Evolutionary conservation across 805 yeast species (phyloP), one percentile per base, ranked within the genome.

Genomic region (Candida krabiensis): DNA sequence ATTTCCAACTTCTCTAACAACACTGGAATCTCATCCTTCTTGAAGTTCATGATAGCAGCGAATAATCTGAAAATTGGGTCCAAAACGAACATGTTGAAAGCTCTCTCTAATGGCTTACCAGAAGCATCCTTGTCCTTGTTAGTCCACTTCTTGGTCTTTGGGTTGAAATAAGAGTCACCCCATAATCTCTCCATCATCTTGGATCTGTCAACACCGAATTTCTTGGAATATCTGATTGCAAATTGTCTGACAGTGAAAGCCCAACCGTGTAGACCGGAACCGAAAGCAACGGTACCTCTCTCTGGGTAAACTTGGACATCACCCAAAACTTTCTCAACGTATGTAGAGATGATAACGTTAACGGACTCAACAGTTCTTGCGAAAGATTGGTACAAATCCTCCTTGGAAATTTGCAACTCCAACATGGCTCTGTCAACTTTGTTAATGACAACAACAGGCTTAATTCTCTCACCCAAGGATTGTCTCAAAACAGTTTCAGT

Each of bases 251-350:
- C 85, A 62, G 99, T 91, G 91, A 91, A 91, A 70, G 97, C 98
- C 99, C 99, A 91, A 75, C 99, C 99, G 83, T 91, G 99, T 69
- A 91, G 80, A 86, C 98, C 99, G 72, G 98, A 93, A 80, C 96
- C 98, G 75, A 91, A 91, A 60, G 99, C 99, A 67, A 91, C 96
- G 72, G 98, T 91, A 79, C 99, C 99, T 69, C 75, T 73, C 72
- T 91, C 95, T 74, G 99, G 99, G 96, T 84, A 91, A 54, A 91
- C 98, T 80, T 91, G 98, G 64, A 79, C 83, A 67, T 91, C 98
- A 79, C 99, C 99, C 53, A 91, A 73, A 50, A 78, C 71, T 73
- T 79, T 76, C 70, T 91, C 99, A 64, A 81, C 75, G 78, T 91
- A 91, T 63, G 98, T 91, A 55, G 98, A 79, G 70, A 91, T 88